A percentile compares a stretch with the other conserved stretches of the same genome.
phyloP scores from a whole-genome alignment of 306 rosid genomes.

The Medicago truncatula region DNA sequence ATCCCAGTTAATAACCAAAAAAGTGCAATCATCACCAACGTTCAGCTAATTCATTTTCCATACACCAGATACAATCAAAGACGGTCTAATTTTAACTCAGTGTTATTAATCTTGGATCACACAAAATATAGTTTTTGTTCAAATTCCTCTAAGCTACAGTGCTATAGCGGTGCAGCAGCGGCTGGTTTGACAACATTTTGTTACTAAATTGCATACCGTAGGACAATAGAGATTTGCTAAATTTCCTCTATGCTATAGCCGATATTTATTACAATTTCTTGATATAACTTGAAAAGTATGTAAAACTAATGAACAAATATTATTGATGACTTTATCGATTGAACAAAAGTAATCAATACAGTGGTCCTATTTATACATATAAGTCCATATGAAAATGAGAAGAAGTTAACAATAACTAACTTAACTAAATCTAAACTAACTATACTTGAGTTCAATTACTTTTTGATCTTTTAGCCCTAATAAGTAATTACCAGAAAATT shows the following conservation, averaged over 20 bases:
- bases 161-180: neutral
- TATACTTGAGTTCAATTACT: neutral
- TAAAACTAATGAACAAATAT: too few species aligned
- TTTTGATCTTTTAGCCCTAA: neutral
- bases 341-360: too few species aligned
- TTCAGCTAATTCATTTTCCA: conserved; percentile 2
- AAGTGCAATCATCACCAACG: conserved; percentile 2
- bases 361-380: too few species aligned
- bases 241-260: neutral
- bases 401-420: too few species aligned
- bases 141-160: neutral
- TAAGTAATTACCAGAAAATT: neutral
- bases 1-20: conserved; percentile 25
- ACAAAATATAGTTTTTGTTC: neutral
- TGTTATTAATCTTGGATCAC: neutral
- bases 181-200: neutral
- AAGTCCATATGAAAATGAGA: too few species aligned
- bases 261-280: neutral
- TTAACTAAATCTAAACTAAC: too few species aligned
- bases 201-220: neutral
- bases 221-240: neutral
- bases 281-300: neutral
- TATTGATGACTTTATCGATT: too few species aligned
- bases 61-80: conserved; percentile 3
- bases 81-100: conserved; percentile 10